Percentiles rank a stretch among this genome's conserved stretches.
Conservation (phyloP, 306 rosid species). For the Citrullus mucosospermus region DNA sequence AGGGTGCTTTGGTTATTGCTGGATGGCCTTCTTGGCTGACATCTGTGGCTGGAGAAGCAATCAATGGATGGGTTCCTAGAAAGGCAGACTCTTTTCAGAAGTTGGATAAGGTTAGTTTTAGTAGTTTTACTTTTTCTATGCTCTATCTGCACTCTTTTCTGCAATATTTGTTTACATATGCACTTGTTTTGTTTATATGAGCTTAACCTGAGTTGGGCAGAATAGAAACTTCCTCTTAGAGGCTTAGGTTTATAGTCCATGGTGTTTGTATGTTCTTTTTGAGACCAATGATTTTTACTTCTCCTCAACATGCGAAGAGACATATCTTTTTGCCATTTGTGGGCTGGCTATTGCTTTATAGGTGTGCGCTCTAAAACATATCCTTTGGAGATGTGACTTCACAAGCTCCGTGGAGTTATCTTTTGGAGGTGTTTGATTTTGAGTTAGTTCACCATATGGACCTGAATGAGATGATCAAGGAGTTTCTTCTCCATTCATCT, state of each 20-base stretch:
- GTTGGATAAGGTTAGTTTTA: slow-evolving; percentile 51
- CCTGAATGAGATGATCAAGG: no score
- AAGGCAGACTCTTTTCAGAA: slow-evolving; percentile 67
- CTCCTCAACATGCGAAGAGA: background rate
- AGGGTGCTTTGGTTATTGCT: slow-evolving; percentile 56
- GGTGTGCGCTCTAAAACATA: background rate
- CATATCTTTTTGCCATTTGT: background rate
- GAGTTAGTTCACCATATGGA: no score
- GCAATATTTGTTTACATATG: background rate
- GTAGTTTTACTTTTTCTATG: background rate
- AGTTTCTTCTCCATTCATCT: no score
- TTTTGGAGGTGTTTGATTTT: no score
- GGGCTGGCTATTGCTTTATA: background rate
- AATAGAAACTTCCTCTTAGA: background rate
- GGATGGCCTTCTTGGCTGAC: slow-evolving; percentile 95
- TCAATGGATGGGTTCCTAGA: slow-evolving; percentile 77
- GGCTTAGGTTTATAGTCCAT: background rate
- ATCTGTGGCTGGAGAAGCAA: slow-evolving; percentile 74
- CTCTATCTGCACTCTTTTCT: background rate
- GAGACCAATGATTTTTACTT: background rate
- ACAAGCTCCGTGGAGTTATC: no score
- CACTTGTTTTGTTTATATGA: background rate
- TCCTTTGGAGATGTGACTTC: no score
- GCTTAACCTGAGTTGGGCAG: background rate
- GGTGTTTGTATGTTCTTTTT: background rate